Percentiles rank a stretch among this genome's conserved stretches.
Conservation (phyloP, 768 basidiomycete species). For the Pluteus cervinus region DNA sequence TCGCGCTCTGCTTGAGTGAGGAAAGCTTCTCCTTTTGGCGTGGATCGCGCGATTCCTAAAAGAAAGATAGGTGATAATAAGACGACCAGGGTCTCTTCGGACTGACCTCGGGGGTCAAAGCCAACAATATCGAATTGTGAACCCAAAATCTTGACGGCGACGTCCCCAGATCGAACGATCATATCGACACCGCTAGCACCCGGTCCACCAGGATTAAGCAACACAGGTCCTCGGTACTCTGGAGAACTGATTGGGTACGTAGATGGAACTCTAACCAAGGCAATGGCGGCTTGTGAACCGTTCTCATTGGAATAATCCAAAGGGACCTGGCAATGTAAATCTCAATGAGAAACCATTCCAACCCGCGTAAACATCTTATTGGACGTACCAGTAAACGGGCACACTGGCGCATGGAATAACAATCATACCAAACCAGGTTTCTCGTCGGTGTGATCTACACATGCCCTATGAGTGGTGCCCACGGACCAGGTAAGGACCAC, state of each 20-base stretch:
- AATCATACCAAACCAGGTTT: constrained; percentile 20
- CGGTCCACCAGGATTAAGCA: constrained; percentile 45
- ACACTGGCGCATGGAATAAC: constrained; percentile 16
- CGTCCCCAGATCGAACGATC: constrained; percentile 14
- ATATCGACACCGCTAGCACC: constrained; percentile 36
- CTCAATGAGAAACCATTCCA: neutral
- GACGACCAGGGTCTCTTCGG: too few relatives aligned
- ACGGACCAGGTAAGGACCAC: too few relatives aligned
- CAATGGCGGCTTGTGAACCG: constrained; percentile 31
- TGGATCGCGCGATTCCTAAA: constrained; percentile 30
- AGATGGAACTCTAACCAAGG: constrained; percentile 35
- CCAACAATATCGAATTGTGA: constrained; percentile 39
- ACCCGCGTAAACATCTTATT: too few relatives aligned
- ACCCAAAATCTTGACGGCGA: constrained; percentile 27
- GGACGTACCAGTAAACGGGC: constrained; percentile 17
- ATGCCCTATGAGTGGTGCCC: too few relatives aligned
- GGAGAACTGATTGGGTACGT: constrained; percentile 16
- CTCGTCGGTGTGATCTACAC: constrained; percentile 13
- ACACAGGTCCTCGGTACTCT: constrained; percentile 36
- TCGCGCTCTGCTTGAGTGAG: constrained; percentile 25
- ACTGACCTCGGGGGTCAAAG: constrained; percentile 43
- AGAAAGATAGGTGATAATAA: too few relatives aligned
- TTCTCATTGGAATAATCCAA: constrained; percentile 36
- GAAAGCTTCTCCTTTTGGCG: constrained; percentile 29
- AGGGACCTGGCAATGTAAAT: constrained; percentile 29